A percentile compares a stretch with the other conserved stretches of the same genome.
Conservation (phyloP, 2,329 filamentous ascomycete genomes). For the Verticillium nonalfalfae region DNA sequence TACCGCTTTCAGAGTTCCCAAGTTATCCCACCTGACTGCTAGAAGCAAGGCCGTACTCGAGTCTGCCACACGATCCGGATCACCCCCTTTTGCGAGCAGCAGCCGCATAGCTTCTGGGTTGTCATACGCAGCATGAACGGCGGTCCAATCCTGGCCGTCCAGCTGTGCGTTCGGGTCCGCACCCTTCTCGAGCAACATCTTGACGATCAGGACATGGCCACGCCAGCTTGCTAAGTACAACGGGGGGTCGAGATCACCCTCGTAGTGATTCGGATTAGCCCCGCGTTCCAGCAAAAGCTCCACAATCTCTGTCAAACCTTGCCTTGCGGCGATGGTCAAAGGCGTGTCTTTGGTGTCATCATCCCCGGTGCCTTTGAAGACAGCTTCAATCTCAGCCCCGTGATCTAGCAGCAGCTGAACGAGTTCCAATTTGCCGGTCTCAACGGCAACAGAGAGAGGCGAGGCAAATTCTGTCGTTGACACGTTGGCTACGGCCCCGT, state of each 20-base stretch:
- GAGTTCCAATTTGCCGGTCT: background rate
- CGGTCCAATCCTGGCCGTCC: background rate
- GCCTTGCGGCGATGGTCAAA: background rate
- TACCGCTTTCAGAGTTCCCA: slow-evolving; percentile 5
- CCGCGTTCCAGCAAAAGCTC: background rate
- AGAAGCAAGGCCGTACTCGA: slow-evolving; percentile 3
- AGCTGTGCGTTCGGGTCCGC: slow-evolving; percentile 2
- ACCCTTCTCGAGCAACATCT: slow-evolving; percentile 4
- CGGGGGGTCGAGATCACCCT: background rate
- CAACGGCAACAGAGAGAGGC: background rate
- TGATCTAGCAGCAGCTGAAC: slow-evolving; percentile 6
- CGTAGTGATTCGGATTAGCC: background rate
- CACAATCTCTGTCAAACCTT: background rate
- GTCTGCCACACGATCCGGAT: slow-evolving; percentile 2
- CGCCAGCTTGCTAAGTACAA: background rate
- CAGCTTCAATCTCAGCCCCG: background rate
- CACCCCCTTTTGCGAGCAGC: slow-evolving; percentile 1
- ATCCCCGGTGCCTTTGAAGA: background rate
- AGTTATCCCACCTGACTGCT: slow-evolving; percentile 3
- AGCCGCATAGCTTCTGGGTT: background rate
- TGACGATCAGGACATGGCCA: background rate
- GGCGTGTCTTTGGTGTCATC: background rate
- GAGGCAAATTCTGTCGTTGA: background rate
- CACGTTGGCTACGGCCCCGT: background rate
- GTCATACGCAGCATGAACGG: slow-evolving; percentile 3